Evolutionary conservation across 1,284 basidiomycete species (phyloP), one percentile per base, ranked within the genome.

Genomic region (Chalciporus piperatoides): DNA sequence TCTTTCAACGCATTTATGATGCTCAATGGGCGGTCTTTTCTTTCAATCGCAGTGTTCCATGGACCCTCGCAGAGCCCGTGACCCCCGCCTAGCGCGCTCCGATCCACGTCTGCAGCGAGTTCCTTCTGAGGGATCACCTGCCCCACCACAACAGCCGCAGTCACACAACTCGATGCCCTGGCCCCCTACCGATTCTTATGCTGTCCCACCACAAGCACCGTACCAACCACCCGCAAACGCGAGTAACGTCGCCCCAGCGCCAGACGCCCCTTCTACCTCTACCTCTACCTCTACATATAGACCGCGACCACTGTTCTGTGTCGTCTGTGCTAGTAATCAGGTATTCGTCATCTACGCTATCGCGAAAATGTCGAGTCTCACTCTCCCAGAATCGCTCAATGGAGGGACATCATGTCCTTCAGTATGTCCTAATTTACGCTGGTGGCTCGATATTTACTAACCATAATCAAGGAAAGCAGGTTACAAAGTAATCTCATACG

Each of bases 281-380:
- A 58, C 58, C 44, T 32, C 48, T 30, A 15, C 50, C 2, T 52
- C 71, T 21, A 58, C 60, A 21, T 82, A 82, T 59, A 87, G 80
- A 65, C 66, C 74, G 21, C 76, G 86, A 24, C 90, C 90, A 2
- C 64, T 96, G 43, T 99, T 99, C 71, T 98, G 96, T 65, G 92
- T 99, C 9, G 96, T 99, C 24, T 99, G 96, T 65, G 96, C 96
- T 9, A 97, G 92, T 65, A 99, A 99, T 63, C 92, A 97, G 73
- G 93, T 91, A 67, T 59, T 79, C 70, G 37, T 23, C 25, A 4
- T 24, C 40, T 32, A 44, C 14, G 24, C 9, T 9, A 33, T 11
- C 46, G 32, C 28, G 44, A 49, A 38, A 40, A n/a, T 2, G 32
- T 33, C 40, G 45, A 43, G 39, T 40, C 51, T 61, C 48, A 64